Percentiles rank a stretch among this genome's conserved stretches.
Conservation (phyloP, 2,329 filamentous ascomycete species). For the Neophaeococcomyces aloes region DNA sequence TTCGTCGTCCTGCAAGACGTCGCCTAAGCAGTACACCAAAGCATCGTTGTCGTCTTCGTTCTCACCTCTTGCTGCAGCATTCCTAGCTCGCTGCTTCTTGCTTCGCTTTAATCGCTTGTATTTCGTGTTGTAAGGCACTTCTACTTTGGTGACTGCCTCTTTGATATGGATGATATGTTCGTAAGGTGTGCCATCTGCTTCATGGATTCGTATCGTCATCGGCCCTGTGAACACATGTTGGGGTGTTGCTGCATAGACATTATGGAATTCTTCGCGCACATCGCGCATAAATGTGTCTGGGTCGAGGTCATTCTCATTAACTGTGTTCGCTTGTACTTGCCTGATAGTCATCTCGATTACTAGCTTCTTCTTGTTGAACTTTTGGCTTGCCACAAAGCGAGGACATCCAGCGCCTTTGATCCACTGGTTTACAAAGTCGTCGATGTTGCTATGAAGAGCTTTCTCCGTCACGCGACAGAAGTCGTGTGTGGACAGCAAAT, state of each 20-base stretch:
- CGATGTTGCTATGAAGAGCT: slow-evolving; percentile 73
- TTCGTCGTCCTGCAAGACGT: slow-evolving; percentile 72
- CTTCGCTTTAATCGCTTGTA: slow-evolving; percentile 95
- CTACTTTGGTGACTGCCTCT: slow-evolving; percentile 71
- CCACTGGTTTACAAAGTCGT: slow-evolving; percentile 91
- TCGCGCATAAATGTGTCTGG: slow-evolving; percentile 72
- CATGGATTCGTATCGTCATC: slow-evolving; percentile 96
- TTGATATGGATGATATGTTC: slow-evolving; percentile 96
- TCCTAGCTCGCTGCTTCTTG: slow-evolving; percentile 68
- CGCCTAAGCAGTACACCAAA: slow-evolving; percentile 81
- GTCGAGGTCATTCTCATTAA: slow-evolving; percentile 49
- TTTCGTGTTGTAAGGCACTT: slow-evolving; percentile 97
- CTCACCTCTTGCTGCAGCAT: slow-evolving; percentile 46
- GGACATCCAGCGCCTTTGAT: slow-evolving; percentile 81
- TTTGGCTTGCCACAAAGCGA: slow-evolving; percentile 71
- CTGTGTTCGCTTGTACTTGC: slow-evolving; percentile 57
- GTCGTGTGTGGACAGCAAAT: slow-evolving; percentile 59
- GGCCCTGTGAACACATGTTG: slow-evolving; percentile 84
- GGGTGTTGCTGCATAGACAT: slow-evolving; percentile 57
- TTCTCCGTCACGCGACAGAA: slow-evolving; percentile 83
- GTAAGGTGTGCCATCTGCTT: slow-evolving; percentile 94
- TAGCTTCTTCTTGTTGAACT: slow-evolving; percentile 95
- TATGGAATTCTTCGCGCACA: slow-evolving; percentile 65
- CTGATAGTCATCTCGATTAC: slow-evolving; percentile 84
- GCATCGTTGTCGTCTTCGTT: slow-evolving; percentile 65